These are phyloP conservation scores for Microcyclosporella mali DNA, from an alignment of 2,329 filamentous ascomycete species.

Conservation along the genomic window DNA sequence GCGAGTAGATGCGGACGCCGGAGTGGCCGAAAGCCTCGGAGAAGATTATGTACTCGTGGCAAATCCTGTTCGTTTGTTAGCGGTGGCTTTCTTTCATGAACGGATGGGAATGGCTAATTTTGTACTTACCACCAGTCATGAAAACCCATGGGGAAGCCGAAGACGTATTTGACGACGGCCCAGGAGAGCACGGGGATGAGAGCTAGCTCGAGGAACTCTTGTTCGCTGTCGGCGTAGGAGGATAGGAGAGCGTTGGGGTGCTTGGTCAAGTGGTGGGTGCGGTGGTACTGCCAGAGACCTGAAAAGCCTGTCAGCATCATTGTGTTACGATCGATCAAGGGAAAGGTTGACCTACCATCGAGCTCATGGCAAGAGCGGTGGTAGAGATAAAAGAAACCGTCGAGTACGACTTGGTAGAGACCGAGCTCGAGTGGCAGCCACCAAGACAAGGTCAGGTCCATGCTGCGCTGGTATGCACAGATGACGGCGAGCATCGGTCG, in stretches of 20 bases:
- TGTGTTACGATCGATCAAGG: too few species aligned
- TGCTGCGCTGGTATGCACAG: slow-evolving; percentile 13
- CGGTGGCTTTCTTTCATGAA: too few species aligned
- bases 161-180: slow-evolving; percentile 30
- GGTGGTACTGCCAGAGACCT: too few species aligned
- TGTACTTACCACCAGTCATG: slow-evolving; percentile 38
- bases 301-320: too few species aligned
- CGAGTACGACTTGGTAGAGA: slow-evolving; percentile 39
- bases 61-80: too few species aligned
- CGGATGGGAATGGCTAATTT: too few species aligned
- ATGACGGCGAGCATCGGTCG: slow-evolving; percentile 18
- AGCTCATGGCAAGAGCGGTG: slow-evolving; percentile 41
- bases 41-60: slow-evolving; percentile 41
- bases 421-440: slow-evolving; percentile 37
- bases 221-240: slow-evolving; percentile 39
- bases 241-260: slow-evolving; percentile 41
- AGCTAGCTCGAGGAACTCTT: slow-evolving; percentile 40
- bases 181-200: slow-evolving; percentile 39
- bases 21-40: slow-evolving; percentile 37
- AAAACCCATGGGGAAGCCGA: slow-evolving; percentile 40
- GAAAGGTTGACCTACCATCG: slow-evolving; percentile 36
- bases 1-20: slow-evolving; percentile 35
- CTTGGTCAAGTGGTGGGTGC: slow-evolving; percentile 42
- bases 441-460: slow-evolving; percentile 22
- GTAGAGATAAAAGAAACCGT: slow-evolving; percentile 44